A percentile compares a stretch with the other conserved stretches of the same genome.
Conservation (phyloP, 805 yeast genomes). For the Torulaspora franciscae region DNA sequence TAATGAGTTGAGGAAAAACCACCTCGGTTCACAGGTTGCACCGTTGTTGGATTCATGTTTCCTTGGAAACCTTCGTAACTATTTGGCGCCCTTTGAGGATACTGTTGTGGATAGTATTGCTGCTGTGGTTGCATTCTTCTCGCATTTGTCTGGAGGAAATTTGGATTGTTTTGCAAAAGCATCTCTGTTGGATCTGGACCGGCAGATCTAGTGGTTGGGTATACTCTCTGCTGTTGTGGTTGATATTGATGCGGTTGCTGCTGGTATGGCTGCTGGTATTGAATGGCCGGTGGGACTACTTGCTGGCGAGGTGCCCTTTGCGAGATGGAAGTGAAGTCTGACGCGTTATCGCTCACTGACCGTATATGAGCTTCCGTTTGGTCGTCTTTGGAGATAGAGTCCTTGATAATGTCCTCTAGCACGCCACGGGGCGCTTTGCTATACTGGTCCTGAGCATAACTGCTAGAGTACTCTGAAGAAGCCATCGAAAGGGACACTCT, state of each 20-base stretch:
- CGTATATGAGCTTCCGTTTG: constrained; percentile 10
- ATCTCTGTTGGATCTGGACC: constrained; percentile 39
- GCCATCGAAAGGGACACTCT: constrained; percentile 21
- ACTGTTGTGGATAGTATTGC: constrained; percentile 2
- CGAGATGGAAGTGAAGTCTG: constrained; percentile 74
- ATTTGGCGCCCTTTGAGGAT: constrained; percentile 4
- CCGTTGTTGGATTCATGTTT: neutral
- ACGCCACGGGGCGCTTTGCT: constrained; percentile 17
- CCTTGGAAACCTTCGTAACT: constrained; percentile 7
- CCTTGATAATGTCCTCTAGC: constrained; percentile 27
- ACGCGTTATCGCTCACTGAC: constrained; percentile 26
- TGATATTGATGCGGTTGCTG: constrained; percentile 14
- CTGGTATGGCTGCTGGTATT: constrained; percentile 13
- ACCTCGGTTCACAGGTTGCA: constrained; percentile 7
- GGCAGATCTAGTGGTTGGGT: constrained; percentile 12
- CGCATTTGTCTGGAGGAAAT: constrained; percentile 31
- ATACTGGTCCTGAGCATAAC: constrained; percentile 11
- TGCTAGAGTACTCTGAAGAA: constrained; percentile 23
- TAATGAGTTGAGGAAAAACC: constrained; percentile 19
- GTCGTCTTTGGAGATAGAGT: constrained; percentile 16
- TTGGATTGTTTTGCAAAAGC: constrained; percentile 46
- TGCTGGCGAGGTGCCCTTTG: constrained; percentile 52
- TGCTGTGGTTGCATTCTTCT: constrained; percentile 13
- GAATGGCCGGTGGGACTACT: constrained; percentile 15
- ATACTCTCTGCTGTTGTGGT: constrained; percentile 24